Base-by-base conservation (phyloP, 148 eudicot species). In the Rhododendron williamsianum region DNA sequence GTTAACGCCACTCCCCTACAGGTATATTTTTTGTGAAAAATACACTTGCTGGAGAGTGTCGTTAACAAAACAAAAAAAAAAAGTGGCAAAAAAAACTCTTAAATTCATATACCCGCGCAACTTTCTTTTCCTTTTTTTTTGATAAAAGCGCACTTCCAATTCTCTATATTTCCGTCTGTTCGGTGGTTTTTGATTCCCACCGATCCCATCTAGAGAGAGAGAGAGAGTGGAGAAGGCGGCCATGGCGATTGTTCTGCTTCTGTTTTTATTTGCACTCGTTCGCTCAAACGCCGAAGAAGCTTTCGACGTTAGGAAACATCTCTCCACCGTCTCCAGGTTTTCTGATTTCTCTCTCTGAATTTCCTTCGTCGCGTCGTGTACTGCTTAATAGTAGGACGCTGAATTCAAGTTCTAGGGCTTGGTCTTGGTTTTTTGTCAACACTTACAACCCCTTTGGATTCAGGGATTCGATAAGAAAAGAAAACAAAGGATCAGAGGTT, bases 291-390 rank as follows among this genome's bases (percentile, higher is more conserved):
- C 93, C 79, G 91, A 89, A 71, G 90, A 93, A 85, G n/a, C 85
- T 27, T 95, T 94, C 87, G 97, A 97, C 85, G 94, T 97, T 86
- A 97, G 99, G 30, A 93, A 88, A 51, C 98, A 94, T 89, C 93
- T 97, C 41, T 92, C 96, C 52, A 97, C 99, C 73, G 98, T 91
- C 15, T 81, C 99, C 46, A 94, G 99, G 99, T 94, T 81, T 46
- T 83, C 46, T 35, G 58, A 16, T 54, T 16, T 67, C 73, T 67
- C 33, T 60, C 45, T 74, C 38, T 30, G 65, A 30, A 69, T 33
- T 46, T 80, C 36, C 23, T 80, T 79, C 23, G 19, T 16, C 36
- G 33, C 5, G 7, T 38, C 41, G 13, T 73, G 23, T 30, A 12
- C 15, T n/a, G 48, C 36, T 12, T 43, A 67, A 1, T 71, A 6